phyloP scores from a whole-genome alignment of 2,329 filamentous ascomycete genomes.

The Ceratocystis ficicola region DNA sequence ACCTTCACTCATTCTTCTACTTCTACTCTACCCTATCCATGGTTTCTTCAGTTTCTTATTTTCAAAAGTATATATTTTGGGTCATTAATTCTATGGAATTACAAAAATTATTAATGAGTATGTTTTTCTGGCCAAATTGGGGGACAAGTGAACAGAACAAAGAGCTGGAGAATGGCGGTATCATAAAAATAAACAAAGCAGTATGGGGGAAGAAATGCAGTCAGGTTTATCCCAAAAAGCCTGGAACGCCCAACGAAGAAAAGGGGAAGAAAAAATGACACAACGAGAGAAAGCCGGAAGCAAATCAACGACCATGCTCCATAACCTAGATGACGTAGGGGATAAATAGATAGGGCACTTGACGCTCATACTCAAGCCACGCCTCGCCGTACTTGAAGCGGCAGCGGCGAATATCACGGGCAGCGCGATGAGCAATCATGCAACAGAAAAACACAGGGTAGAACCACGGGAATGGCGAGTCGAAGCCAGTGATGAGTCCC shows the following conservation, averaged over 20 bases:
- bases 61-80: neutral
- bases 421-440: constrained; percentile 73
- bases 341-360: constrained; percentile 75
- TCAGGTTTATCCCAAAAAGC: no score
- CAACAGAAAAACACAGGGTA: constrained; percentile 70
- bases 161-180: neutral
- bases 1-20: no score
- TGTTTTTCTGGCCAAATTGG: neutral
- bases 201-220: neutral
- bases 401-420: constrained; percentile 65
- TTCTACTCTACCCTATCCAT: no score
- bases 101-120: neutral
- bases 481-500: constrained; percentile 42
- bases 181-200: neutral
- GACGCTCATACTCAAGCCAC: constrained; percentile 67
- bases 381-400: constrained; percentile 68
- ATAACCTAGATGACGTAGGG: constrained; percentile 32
- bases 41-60: neutral
- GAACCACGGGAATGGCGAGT: constrained; percentile 76
- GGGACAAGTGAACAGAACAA: neutral
- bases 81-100: neutral
- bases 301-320: neutral
- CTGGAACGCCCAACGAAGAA: neutral
- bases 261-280: neutral
- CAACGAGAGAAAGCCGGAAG: neutral